Base-by-base conservation (phyloP, 2,329 filamentous ascomycete species). In the Aspergillus uvarum region DNA sequence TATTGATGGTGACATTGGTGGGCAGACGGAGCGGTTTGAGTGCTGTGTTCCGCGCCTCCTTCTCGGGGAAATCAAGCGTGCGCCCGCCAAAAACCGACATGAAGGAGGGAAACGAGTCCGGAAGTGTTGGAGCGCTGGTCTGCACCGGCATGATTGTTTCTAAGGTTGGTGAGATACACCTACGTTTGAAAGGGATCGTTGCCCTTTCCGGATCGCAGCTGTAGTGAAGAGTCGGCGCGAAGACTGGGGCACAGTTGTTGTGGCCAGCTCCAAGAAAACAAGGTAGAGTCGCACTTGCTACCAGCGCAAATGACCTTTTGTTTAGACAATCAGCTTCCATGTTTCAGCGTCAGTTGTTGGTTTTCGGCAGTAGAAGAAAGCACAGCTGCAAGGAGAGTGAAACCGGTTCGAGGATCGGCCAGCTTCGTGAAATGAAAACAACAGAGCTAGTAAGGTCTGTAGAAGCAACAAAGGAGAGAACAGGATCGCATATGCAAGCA, bases 51-150 rank as follows among this genome's bases (percentile, higher is more conserved):
- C 70, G 68, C 50, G 74, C 73, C 61, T 71, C 68, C 54, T 71
- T 70, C 42, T 68, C 64, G 57, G 63, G 54, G 31, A 63, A 65
- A 42, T 61, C 65, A 31, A 67, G 63, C 31, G 69, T 64, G n/a
- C 70, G 67, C 26, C 77, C 79, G 65, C 79, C 79, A 72, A 82
- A 83, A 38, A 82, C 81, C 51, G 81, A 80, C 77, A 80, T 82
- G 67, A 82, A 82, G 49, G 81, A 82, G 56, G 81, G 81, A 71
- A 83, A 81, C 62, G 79, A 79, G 63, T 76, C 74, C 66, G 74
- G 70, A 51, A 76, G 67, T 65, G 74, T 74, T 69, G 75, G 72
- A 59, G 74, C 68, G 61, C 72, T 75, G 50, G 75, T 74, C 70
- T 76, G 75, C 63, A 76, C 72, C 63, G 76, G 74, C 75, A 78